Base-by-base conservation (phyloP, 1,284 basidiomycete genomes). In the Leccinum subspadiceum region DNA sequence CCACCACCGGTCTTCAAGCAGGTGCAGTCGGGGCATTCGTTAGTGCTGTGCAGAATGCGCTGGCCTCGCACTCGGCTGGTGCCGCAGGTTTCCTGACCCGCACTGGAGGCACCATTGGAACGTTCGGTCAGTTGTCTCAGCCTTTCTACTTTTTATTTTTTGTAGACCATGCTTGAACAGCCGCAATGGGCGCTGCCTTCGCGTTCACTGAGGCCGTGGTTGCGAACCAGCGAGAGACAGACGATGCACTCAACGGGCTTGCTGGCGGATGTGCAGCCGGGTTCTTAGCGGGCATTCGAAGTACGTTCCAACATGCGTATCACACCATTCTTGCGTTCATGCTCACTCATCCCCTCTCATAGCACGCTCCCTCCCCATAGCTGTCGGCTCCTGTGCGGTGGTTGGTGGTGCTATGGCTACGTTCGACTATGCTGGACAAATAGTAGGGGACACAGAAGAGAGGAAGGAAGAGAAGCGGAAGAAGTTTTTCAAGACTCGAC, bases 171-270 rank as follows among this genome's bases (percentile, higher is more conserved):
- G 29, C 44, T 60, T 58, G 62, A 53, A 63, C 65, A 95, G 94
- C 93, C 69, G 93, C 92, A n/a, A 91, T 96, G 86, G 95, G 93
- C 50, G 90, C 89, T 63, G 84, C 90, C 29, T 98, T 92, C 73
- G 90, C 93, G 15, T 85, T 89, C 69, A 92, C 92, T 4, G 91
- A 96, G 71, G 80, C 92, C 7, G 77, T 82, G 35, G 85, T 93
- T 17, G 92, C 93, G 61, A 98, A 98, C 76, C 77, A 86, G 63
- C 84, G 95, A 59, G 81, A 88, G 76, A 90, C 84, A 67, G 83
- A 94, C 65, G 95, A 97, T 72, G 80, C 90, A 37, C 72, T 93
- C 68, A 98, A 96, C 33, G 33, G 33, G 33, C 33, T 35, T 35
- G 33, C 33, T 56, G 95, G 93, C 64, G 95, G 92, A 59, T 97